These are phyloP conservation scores for Amesomyces nigricolor DNA, from an alignment of 2,329 filamentous ascomycete genomes.

Conservation along the genomic window DNA sequence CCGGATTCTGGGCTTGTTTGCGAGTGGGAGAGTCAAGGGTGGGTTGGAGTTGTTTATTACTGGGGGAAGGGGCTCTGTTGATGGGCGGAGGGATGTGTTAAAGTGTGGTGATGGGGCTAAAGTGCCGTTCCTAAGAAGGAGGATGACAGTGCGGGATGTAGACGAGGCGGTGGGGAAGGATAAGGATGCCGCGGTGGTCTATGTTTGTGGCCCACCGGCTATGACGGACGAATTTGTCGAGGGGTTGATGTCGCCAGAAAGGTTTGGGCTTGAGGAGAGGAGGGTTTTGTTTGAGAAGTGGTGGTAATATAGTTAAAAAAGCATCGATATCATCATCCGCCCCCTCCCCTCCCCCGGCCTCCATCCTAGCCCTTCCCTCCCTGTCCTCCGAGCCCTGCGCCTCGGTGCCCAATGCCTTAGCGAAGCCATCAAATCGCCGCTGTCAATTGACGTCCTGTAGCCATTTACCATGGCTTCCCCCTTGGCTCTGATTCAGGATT, in stretches of 20 bases:
- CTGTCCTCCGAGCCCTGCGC: too few relatives aligned
- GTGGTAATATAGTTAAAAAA: slow-evolving; percentile 29
- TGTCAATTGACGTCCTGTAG: too few relatives aligned
- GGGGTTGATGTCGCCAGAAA: slow-evolving; percentile 34
- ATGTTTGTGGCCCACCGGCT: slow-evolving; percentile 60
- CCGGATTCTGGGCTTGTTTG: slow-evolving; percentile 41
- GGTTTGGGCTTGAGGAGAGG: slow-evolving; percentile 25
- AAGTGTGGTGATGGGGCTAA: slow-evolving; percentile 22
- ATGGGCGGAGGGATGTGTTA: slow-evolving; percentile 16
- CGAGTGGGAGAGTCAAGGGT: slow-evolving; percentile 34
- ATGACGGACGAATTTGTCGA: slow-evolving; percentile 65
- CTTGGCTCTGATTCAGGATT: too few relatives aligned
- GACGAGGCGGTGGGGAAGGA: slow-evolving; percentile 35
- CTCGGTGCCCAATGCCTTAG: too few relatives aligned
- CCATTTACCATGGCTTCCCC: too few relatives aligned
- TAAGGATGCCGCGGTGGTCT: slow-evolving; percentile 46
- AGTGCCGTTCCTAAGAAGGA: slow-evolving; percentile 33
- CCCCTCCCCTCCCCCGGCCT: too few relatives aligned
- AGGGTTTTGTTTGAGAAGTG: slow-evolving; percentile 36
- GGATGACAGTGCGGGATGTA: slow-evolving; percentile 42
- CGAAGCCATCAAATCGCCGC: too few relatives aligned
- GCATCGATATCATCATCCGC: too few relatives aligned
- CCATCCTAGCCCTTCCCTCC: too few relatives aligned
- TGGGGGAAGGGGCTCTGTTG: slow-evolving; percentile 19
- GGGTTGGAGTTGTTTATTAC: slow-evolving; percentile 45